phyloP scores from a whole-genome alignment of 2,329 filamentous ascomycete species.

The Sporothrix mexicana region DNA sequence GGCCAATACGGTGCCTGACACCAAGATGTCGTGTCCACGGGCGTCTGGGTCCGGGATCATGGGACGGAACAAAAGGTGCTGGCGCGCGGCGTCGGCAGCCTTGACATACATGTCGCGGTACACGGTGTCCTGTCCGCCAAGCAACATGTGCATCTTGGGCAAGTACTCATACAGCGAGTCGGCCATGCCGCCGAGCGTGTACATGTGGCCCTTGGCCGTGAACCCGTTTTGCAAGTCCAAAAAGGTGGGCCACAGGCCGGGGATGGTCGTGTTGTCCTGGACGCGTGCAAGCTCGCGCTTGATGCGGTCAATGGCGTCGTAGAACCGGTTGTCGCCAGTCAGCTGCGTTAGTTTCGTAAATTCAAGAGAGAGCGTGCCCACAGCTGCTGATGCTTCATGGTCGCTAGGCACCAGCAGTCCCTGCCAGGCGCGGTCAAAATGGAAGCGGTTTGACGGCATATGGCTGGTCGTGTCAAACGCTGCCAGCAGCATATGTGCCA shows the following conservation, averaged over 20 bases:
- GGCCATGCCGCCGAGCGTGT: conserved; percentile 58
- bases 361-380: conserved; percentile 70
- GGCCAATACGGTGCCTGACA: conserved; percentile 55
- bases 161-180: conserved; percentile 67
- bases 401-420: conserved; percentile 46
- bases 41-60: conserved; percentile 56
- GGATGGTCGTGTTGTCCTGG: conserved; percentile 72
- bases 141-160: conserved; percentile 66
- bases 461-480: conserved; percentile 88
- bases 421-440: conserved; percentile 50
- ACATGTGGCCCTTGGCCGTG: conserved; percentile 22
- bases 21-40: conserved; percentile 65
- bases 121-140: conserved; percentile 65
- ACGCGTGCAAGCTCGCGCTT: conserved; percentile 70
- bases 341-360: conserved; percentile 74
- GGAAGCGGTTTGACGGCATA: conserved; percentile 63
- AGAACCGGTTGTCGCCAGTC: conserved; percentile 71
- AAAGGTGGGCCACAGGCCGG: conserved; percentile 75
- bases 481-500: conserved; percentile 79
- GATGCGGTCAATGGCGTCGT: conserved; percentile 76
- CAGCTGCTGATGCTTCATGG: conserved; percentile 47
- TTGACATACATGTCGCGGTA: conserved; percentile 70
- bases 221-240: conserved; percentile 62
- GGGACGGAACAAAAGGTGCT: conserved; percentile 72
- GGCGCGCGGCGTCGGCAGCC: conserved; percentile 63